Conservation (phyloP, 192 early-diverging fungal species). For the Obelidium mucronatum region DNA sequence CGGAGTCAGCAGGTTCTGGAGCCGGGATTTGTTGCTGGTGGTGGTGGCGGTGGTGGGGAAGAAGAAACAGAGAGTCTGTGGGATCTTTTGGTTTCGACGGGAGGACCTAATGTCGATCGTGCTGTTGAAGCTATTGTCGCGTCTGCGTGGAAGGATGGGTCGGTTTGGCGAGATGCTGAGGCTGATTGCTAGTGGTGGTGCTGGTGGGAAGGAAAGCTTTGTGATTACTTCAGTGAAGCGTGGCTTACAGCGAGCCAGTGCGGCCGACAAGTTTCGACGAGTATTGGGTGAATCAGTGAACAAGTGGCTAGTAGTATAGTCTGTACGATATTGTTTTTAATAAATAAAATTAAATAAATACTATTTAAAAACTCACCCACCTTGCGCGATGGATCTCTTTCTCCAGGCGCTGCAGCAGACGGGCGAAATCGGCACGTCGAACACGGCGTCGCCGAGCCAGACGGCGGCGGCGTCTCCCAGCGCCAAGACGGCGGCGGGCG, state of each 20-base stretch:
- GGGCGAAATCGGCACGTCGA: background rate
- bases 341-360: too few relatives aligned
- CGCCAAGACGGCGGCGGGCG: background rate
- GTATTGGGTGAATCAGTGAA: background rate
- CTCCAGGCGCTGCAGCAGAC: constrained; percentile 19
- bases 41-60: too few relatives aligned
- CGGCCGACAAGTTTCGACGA: background rate
- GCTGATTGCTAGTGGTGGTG: background rate
- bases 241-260: background rate
- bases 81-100: background rate
- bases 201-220: constrained; percentile 4
- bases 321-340: too few relatives aligned
- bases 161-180: constrained; percentile 2
- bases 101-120: background rate
- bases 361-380: background rate
- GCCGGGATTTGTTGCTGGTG: too few relatives aligned
- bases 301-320: too few relatives aligned
- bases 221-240: background rate
- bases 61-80: constrained; percentile 8
- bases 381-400: constrained; percentile 15
- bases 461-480: background rate
- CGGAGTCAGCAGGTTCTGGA: too few relatives aligned
- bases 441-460: background rate
- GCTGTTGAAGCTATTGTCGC: constrained; percentile 7
- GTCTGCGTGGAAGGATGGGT: background rate